These are phyloP conservation scores for Neonectria coccinea DNA, from an alignment of 2,329 filamentous ascomycete species.

Conservation along the genomic window DNA sequence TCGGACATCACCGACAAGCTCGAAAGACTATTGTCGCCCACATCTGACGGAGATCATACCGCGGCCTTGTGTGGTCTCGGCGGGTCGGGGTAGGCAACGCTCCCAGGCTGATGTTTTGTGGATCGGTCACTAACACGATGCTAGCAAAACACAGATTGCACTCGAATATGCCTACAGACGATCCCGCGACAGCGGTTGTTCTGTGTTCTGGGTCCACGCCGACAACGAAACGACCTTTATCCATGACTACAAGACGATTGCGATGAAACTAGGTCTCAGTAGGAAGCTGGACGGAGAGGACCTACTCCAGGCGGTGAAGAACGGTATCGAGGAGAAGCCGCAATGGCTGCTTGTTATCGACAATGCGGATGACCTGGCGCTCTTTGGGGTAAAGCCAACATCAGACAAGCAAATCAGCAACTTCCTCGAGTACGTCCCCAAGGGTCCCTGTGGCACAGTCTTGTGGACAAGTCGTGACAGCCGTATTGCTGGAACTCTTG, in stretches of 20 bases:
- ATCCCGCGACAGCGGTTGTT: conserved; percentile 35
- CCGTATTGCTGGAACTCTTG: not conserved
- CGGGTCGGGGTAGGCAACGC: conserved; percentile 31
- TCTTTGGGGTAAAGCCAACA: conserved; percentile 42
- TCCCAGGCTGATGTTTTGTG: conserved; percentile 10
- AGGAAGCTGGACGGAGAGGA: conserved; percentile 35
- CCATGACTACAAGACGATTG: conserved; percentile 48
- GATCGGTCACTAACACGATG: not conserved
- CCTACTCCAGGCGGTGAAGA: conserved; percentile 34
- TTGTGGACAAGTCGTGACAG: not conserved
- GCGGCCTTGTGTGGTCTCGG: conserved; percentile 33
- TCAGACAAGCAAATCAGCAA: not conserved
- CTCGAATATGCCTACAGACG: not conserved
- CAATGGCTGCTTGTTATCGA: conserved; percentile 50
- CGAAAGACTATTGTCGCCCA: conserved; percentile 6
- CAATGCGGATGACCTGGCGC: conserved; percentile 48
- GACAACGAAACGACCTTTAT: conserved; percentile 48
- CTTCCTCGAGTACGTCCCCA: conserved; percentile 43
- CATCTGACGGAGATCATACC: not conserved
- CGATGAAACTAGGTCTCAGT: conserved; percentile 40
- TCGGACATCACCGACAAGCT: conserved; percentile 22
- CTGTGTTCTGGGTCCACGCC: conserved; percentile 54
- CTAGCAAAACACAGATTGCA: not conserved
- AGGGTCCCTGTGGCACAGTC: not conserved
- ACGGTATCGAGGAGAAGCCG: conserved; percentile 30